Conservation (phyloP, 2,329 filamentous ascomycete genomes). For the Rhytidhysteron rufulum region DNA sequence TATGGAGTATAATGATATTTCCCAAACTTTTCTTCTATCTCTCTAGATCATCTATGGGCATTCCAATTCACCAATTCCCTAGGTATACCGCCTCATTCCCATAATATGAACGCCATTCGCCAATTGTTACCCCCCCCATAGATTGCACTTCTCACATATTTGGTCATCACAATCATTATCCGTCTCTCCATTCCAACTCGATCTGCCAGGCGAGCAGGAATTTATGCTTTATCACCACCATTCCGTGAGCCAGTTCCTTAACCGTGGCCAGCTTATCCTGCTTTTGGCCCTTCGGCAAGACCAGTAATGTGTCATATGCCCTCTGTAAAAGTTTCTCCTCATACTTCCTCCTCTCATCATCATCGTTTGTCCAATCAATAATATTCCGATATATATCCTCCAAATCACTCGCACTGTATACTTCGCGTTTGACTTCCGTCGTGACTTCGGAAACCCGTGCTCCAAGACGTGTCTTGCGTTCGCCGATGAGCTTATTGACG, state of each 20-base stretch:
- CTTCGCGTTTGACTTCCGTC: conserved; percentile 79
- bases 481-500: conserved; percentile 85
- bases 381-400: conserved; percentile 76
- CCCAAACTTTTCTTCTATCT: no score
- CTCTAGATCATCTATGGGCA: not conserved
- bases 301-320: conserved; percentile 72
- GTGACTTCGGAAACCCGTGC: conserved; percentile 81
- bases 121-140: no score
- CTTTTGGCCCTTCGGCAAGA: conserved; percentile 67
- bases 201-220: conserved; percentile 90
- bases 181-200: conserved; percentile 81
- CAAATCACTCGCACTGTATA: conserved; percentile 71
- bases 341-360: conserved; percentile 75
- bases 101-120: not conserved
- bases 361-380: conserved; percentile 86
- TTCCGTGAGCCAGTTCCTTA: conserved; percentile 74
- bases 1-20: no score
- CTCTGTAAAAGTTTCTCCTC: conserved; percentile 87
- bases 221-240: conserved; percentile 94
- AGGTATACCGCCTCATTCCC: not conserved
- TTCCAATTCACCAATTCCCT: not conserved
- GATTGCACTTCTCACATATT: no score
- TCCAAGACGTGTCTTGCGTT: conserved; percentile 81
- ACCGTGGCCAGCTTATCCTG: conserved; percentile 67
- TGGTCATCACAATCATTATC: not conserved